These are phyloP conservation scores for Neonectria neomacrospora DNA, from an alignment of 2,329 filamentous ascomycete genomes.

Conservation along the genomic window DNA sequence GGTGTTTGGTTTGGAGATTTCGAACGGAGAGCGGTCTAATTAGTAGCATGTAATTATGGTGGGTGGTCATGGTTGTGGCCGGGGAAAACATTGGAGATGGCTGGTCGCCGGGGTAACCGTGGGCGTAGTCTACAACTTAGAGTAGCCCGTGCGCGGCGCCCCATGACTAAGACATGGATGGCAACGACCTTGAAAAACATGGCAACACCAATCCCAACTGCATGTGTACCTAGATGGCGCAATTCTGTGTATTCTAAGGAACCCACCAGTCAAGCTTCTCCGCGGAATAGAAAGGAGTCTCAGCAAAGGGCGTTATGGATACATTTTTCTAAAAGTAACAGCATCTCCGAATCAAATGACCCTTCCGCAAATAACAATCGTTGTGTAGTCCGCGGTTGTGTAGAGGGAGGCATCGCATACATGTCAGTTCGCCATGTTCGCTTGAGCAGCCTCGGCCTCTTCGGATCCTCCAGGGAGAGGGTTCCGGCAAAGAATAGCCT, in stretches of 20 bases:
- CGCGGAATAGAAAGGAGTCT: neutral
- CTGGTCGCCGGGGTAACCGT: constrained; percentile 21
- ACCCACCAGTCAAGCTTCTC: neutral
- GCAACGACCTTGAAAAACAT: neutral
- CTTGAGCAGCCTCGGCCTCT: neutral
- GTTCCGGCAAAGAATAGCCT: neutral
- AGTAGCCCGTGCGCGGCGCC: neutral
- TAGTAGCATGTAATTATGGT: constrained; percentile 7
- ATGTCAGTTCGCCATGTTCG: neutral
- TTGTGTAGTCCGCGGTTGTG: neutral
- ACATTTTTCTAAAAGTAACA: too few species aligned
- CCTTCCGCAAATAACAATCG: neutral
- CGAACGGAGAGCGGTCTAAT: constrained; percentile 18
- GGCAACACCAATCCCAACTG: neutral
- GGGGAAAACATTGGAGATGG: constrained; percentile 10
- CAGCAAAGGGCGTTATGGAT: neutral
- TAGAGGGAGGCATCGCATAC: neutral
- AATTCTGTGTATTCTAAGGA: neutral
- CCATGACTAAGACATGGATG: neutral
- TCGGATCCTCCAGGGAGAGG: neutral
- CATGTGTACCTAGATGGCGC: too few species aligned
- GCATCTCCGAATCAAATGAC: neutral
- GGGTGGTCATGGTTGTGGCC: neutral
- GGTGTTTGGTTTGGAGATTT: constrained; percentile 30
- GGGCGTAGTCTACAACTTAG: too few species aligned